These are phyloP conservation scores for Plenodomus biglobosus DNA, from an alignment of 2,329 filamentous ascomycete species.

Conservation along the genomic window DNA sequence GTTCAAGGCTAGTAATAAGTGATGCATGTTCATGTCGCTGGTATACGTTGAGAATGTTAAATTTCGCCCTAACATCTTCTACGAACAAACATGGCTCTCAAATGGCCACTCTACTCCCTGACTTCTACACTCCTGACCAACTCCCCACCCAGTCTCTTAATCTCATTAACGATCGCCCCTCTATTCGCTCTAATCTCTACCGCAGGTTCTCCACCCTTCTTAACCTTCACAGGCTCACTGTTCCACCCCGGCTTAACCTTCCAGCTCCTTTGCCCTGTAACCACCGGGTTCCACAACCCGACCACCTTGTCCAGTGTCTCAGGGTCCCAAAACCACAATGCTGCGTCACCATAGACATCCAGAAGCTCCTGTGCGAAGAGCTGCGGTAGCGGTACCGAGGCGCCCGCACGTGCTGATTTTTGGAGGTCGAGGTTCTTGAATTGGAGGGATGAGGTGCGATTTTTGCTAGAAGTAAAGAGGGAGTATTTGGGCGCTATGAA, in stretches of 20 bases:
- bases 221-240: slow-evolving; percentile 55
- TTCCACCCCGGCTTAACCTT: slow-evolving; percentile 71
- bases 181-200: slow-evolving; percentile 65
- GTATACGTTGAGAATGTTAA: too few relatives aligned
- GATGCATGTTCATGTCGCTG: too few relatives aligned
- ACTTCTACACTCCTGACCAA: slow-evolving; percentile 55
- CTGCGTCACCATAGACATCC: slow-evolving; percentile 64
- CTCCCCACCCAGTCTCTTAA: slow-evolving; percentile 62
- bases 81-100: not conserved
- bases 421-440: slow-evolving; percentile 81
- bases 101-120: slow-evolving; percentile 4
- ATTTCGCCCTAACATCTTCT: too few relatives aligned
- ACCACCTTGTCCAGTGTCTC: slow-evolving; percentile 60
- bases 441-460: slow-evolving; percentile 47
- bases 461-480: slow-evolving; percentile 26
- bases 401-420: slow-evolving; percentile 27
- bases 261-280: slow-evolving; percentile 58
- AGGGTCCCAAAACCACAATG: slow-evolving; percentile 78
- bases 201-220: slow-evolving; percentile 51
- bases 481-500: slow-evolving; percentile 63
- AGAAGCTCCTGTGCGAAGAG: slow-evolving; percentile 69
- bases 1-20: too few relatives aligned
- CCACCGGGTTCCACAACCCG: slow-evolving; percentile 66
- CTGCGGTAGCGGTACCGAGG: slow-evolving; percentile 59
- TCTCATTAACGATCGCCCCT: slow-evolving; percentile 69